Conservation (phyloP, 805 yeast genomes). For the Candida andamanensis region DNA sequence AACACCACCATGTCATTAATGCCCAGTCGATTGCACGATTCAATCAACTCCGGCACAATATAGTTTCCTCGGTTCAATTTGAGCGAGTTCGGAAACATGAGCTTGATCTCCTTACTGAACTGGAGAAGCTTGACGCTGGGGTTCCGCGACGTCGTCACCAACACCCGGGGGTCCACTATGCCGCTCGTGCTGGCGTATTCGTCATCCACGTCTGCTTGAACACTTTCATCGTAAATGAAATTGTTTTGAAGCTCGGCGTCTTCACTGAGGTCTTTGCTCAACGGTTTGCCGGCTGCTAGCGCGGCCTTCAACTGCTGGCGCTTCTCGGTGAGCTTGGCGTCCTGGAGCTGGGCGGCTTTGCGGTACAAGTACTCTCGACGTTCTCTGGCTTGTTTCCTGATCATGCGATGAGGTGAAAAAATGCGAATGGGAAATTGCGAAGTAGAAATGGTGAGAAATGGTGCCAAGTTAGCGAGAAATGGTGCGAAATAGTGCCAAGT, state of each 20-base stretch:
- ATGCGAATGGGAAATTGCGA: too few relatives aligned
- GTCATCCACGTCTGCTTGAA: constrained; percentile 70
- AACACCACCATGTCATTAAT: constrained; percentile 80
- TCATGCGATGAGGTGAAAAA: constrained; percentile 30
- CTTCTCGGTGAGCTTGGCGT: constrained; percentile 77
- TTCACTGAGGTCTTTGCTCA: constrained; percentile 86
- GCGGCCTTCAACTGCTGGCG: constrained; percentile 84
- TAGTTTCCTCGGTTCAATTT: constrained; percentile 92
- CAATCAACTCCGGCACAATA: constrained; percentile 76
- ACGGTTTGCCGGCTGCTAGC: constrained; percentile 83
- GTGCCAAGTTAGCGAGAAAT: too few relatives aligned
- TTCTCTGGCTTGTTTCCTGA: constrained; percentile 93
- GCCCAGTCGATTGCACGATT: constrained; percentile 75
- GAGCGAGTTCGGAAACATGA: constrained; percentile 84
- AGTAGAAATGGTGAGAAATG: constrained; percentile 1
- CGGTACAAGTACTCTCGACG: constrained; percentile 89
- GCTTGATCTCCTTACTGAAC: constrained; percentile 86
- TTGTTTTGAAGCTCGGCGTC: constrained; percentile 78
- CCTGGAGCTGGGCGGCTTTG: constrained; percentile 86
- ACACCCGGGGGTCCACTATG: constrained; percentile 79
- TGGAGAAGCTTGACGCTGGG: constrained; percentile 83
- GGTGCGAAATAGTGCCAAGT: too few relatives aligned
- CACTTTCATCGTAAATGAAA: constrained; percentile 80
- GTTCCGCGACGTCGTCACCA: constrained; percentile 90
- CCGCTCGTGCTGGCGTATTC: constrained; percentile 89